phyloP scores from a whole-genome alignment of 2,329 filamentous ascomycete species.

The Phialemonium atrogriseum region DNA sequence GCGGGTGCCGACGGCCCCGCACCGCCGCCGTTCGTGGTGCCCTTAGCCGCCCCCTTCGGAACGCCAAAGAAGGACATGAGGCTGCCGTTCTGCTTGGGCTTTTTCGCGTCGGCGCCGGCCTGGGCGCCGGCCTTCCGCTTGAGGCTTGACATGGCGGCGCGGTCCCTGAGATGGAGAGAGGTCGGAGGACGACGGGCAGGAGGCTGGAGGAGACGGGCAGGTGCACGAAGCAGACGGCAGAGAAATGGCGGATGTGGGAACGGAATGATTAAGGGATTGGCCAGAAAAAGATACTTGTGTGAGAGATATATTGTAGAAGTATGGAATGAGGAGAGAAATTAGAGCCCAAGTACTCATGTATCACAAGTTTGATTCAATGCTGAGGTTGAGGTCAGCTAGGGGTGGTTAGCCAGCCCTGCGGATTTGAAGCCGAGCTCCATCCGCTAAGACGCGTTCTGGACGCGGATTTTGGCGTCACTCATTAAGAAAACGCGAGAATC shows the following conservation, averaged over 20 bases:
- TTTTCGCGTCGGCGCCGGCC: slow-evolving; percentile 50
- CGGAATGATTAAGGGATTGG: too few relatives aligned
- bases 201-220: too few relatives aligned
- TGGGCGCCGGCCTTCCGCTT: slow-evolving; percentile 58
- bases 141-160: slow-evolving; percentile 45
- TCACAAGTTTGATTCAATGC: too few relatives aligned
- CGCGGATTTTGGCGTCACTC: slow-evolving; percentile 16
- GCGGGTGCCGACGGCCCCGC: slow-evolving; percentile 19
- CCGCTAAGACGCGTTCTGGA: slow-evolving; percentile 11
- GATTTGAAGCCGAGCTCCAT: background rate
- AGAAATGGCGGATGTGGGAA: background rate
- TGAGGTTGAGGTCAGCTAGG: too few relatives aligned
- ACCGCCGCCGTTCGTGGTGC: slow-evolving; percentile 10
- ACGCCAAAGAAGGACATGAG: slow-evolving; percentile 86
- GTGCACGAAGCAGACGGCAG: too few relatives aligned
- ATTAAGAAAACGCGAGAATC: slow-evolving; percentile 11
- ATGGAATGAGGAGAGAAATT: too few relatives aligned
- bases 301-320: too few relatives aligned
- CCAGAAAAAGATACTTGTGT: too few relatives aligned
- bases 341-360: too few relatives aligned
- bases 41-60: slow-evolving; percentile 41
- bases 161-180: too few relatives aligned
- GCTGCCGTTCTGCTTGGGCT: slow-evolving; percentile 63
- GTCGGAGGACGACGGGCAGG: background rate
- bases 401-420: too few relatives aligned